These are phyloP conservation scores for Punica granatum DNA, from an alignment of 345 rosid species.

Conservation along the genomic window DNA sequence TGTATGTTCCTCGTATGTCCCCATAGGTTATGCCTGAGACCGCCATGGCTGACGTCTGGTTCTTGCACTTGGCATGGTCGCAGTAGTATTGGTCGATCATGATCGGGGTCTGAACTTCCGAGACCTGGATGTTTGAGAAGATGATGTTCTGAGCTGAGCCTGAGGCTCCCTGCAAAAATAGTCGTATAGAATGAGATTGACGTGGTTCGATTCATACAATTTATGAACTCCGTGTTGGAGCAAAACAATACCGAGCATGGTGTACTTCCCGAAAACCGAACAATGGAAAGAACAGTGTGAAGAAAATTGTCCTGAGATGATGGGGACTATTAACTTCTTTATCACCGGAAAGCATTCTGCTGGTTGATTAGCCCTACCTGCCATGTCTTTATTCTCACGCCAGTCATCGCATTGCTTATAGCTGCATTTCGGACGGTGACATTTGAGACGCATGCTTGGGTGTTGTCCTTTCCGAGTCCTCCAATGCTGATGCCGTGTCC, in stretches of 20 bases:
- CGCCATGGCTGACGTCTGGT: constrained; percentile 65
- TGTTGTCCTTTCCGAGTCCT: constrained; percentile 54
- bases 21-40: constrained; percentile 51
- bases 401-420: constrained; percentile 47
- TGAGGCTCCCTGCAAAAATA: constrained; percentile 61
- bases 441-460: constrained; percentile 75
- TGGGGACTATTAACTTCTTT: too few relatives aligned
- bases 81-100: constrained; percentile 85
- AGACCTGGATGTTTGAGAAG: constrained; percentile 75
- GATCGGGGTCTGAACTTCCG: constrained; percentile 55
- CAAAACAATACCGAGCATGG: constrained; percentile 5
- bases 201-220: neutral
- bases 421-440: constrained; percentile 55
- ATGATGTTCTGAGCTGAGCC: constrained; percentile 59
- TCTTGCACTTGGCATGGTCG: constrained; percentile 45
- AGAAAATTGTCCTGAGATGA: too few relatives aligned
- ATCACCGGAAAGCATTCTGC: too few relatives aligned
- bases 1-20: constrained; percentile 70
- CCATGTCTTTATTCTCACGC: constrained; percentile 88
- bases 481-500: constrained; percentile 95
- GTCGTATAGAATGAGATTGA: neutral
- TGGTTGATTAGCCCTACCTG: constrained; percentile 39
- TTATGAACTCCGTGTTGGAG: neutral
- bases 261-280: too few relatives aligned
- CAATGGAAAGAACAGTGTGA: too few relatives aligned